Evolutionary conservation across 208 protist genomes (phyloP).

Genomic region (Acanthamoeba divionensis): DNA sequence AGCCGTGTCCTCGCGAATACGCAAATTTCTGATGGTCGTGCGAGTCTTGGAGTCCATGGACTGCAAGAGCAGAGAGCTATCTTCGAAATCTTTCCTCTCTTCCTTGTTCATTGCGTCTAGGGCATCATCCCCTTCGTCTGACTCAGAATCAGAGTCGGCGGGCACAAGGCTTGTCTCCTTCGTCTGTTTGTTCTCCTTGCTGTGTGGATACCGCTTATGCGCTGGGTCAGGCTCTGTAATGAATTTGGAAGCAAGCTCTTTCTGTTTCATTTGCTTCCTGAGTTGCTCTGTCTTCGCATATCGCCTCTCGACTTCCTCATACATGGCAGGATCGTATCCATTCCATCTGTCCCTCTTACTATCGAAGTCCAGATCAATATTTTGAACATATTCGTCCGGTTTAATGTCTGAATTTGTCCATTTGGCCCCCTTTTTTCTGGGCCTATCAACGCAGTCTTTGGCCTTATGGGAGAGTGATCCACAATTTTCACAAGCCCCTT

Average conservation of each 20-base stretch:
- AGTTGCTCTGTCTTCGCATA: slow-evolving; percentile 68
- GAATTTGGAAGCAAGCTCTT: slow-evolving; percentile 46
- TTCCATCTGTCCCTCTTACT: slow-evolving; percentile 88
- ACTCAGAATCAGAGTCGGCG: slow-evolving; percentile 65
- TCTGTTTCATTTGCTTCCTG: slow-evolving; percentile 31
- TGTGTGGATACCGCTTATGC: slow-evolving; percentile 40
- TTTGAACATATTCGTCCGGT: slow-evolving; percentile 64
- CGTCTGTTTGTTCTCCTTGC: slow-evolving; percentile 33
- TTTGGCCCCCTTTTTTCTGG: slow-evolving; percentile 79
- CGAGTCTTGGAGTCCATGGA: slow-evolving; percentile 71
- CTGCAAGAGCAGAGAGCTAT: not conserved
- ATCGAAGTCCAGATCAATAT: slow-evolving; percentile 75
- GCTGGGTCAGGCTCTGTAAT: slow-evolving; percentile 20
- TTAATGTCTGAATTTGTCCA: slow-evolving; percentile 76
- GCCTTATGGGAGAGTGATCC: slow-evolving; percentile 95
- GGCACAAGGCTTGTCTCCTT: slow-evolving; percentile 42
- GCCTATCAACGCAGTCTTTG: slow-evolving; percentile 92
- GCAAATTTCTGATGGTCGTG: slow-evolving; percentile 82
- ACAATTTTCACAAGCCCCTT: slow-evolving; percentile 98
- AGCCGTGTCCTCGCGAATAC: slow-evolving; percentile 91
- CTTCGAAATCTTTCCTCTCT: not conserved
- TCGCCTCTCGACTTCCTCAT: slow-evolving; percentile 72
- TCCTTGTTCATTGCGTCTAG: not conserved
- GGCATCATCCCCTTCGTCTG: slow-evolving; percentile 57
- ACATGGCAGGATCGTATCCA: slow-evolving; percentile 79